Percentiles rank a stretch among this genome's conserved stretches.
These are phyloP conservation scores for Microsporum audouinii DNA, from an alignment of 2,329 filamentous ascomycete species.

Conservation along the genomic window DNA sequence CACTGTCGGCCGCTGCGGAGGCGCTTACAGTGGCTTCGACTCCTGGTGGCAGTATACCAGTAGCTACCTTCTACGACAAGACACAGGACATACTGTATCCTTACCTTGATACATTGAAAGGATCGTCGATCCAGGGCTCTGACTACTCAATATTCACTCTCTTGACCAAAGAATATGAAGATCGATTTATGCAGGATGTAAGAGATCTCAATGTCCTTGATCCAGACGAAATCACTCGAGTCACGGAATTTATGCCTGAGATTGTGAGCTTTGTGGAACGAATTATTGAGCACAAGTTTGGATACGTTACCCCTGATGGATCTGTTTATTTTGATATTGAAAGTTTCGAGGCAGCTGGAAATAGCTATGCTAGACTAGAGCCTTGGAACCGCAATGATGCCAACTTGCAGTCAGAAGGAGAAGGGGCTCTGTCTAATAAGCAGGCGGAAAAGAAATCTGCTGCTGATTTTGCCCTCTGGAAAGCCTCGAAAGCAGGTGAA, in stretches of 20 bases:
- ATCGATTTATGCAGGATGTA: conserved; percentile 83
- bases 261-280: conserved; percentile 76
- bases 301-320: conserved; percentile 61
- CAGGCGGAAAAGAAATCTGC: conserved; percentile 58
- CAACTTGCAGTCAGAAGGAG: conserved; percentile 73
- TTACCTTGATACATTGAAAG: conserved; percentile 59
- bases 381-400: conserved; percentile 79
- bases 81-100: conserved; percentile 63
- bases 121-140: conserved; percentile 45
- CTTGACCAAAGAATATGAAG: conserved; percentile 74
- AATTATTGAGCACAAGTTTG: conserved; percentile 76
- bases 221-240: conserved; percentile 71
- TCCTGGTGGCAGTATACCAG: conserved; percentile 19
- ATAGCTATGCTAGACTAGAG: conserved; percentile 73
- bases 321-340: conserved; percentile 91
- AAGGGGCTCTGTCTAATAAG: conserved; percentile 60
- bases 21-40: conserved; percentile 21
- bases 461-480: conserved; percentile 89
- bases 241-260: conserved; percentile 84
- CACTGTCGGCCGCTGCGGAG: conserved; percentile 43
- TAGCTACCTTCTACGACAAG: conserved; percentile 44
- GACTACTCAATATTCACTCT: conserved; percentile 73
- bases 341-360: conserved; percentile 72
- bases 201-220: conserved; percentile 69
- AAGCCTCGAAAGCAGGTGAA: conserved; percentile 81